Evolutionary conservation across 768 basidiomycete species (phyloP), one percentile per base, ranked within the genome.

Genomic region (Suillus weaverae): DNA sequence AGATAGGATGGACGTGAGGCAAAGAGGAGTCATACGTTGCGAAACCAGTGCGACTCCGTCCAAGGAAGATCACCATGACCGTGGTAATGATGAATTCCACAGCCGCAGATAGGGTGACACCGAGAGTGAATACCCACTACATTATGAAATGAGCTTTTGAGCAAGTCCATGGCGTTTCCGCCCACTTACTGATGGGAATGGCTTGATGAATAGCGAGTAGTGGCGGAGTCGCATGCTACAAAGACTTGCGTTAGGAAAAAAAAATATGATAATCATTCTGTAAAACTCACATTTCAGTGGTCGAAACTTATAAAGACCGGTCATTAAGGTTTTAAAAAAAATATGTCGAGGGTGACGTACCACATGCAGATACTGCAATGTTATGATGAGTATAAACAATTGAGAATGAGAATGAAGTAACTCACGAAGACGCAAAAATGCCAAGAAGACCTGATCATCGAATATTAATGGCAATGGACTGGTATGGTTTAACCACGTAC

Each of bases 371-470:
- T 11, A 77, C 75, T 76, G 13, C 33, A 3, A 18, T 20, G 26
- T 14, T 14, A n/a, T 61, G 16, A 46, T 62, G 22, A 43, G 54
- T 5, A 62, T 11, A 32, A 22, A 41, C 3, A 5, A 62, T 32
- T 13, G 2, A 39, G 36, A 32, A 62, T n/a, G 35, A 8, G 14
- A 62, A 10, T 13, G n/a, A 11, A 10, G 10, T 5, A 32, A 66
- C 75, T 73, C 59, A 76, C 75, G 4, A 8, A 76, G 76, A 69
- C 75, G 76, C 14, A 77, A 65, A 68, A 76, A 76, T 18, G 75
- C 75, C 38, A 76, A 72, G 64, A 76, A 68, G 8, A 73, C 67
- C 75, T 76, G 33, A 35, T 1, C 53, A 20, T 11, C 10, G 8
- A 20, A 36, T 0, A 32, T n/a, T 1, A 55, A 4, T 6, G 11